Percentiles rank a stretch among this genome's conserved stretches.
Conservation (phyloP, 2,329 filamentous ascomycete genomes). For the Colletotrichum spaethianum region DNA sequence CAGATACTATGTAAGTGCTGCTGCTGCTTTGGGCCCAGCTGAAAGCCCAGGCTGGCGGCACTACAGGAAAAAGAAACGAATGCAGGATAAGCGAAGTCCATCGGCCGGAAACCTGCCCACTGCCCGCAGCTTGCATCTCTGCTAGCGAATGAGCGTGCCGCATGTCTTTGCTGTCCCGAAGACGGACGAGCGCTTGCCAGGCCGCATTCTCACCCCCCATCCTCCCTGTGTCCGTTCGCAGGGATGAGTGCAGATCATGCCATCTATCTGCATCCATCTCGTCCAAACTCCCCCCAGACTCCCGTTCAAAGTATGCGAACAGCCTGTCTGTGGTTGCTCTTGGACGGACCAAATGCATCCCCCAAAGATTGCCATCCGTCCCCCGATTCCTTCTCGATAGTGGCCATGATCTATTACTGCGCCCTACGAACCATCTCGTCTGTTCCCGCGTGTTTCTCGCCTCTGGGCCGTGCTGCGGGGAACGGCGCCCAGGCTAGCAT, state of each 20-base stretch:
- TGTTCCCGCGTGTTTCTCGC: constrained; percentile 10
- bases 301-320: background rate
- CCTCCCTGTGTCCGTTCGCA: constrained; percentile 15
- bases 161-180: background rate
- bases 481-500: constrained; percentile 15
- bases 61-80: constrained; percentile 18
- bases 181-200: constrained; percentile 11
- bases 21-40: constrained; percentile 10
- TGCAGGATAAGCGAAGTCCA: constrained; percentile 13
- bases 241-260: constrained; percentile 33
- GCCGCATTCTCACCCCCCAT: constrained; percentile 5
- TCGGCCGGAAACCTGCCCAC: background rate
- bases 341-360: background rate
- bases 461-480: constrained; percentile 11
- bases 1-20: background rate
- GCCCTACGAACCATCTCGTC: background rate
- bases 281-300: background rate
- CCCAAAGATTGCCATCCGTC: background rate
- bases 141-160: constrained; percentile 11
- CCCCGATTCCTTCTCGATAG: background rate
- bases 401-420: background rate
- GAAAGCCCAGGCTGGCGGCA: constrained; percentile 11
- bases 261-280: constrained; percentile 12
- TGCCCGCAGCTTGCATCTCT: background rate
- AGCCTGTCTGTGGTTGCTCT: background rate